Evolutionary conservation across 441 rosid genomes (phyloP).

Genomic region (Cnidoscolus chayamansa): DNA sequence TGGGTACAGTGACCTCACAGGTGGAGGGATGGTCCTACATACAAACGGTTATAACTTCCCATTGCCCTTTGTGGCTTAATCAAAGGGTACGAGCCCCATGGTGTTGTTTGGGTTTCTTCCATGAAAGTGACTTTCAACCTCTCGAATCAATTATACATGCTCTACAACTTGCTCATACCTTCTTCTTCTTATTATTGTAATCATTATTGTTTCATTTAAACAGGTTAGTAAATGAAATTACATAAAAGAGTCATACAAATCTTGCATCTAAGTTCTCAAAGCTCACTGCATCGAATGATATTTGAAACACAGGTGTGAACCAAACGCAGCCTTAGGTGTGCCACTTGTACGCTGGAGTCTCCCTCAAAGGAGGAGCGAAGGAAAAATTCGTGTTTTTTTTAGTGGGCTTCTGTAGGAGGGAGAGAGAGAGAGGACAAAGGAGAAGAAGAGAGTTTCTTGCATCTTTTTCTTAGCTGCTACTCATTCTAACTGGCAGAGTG

Average conservation of each 20-base stretch:
- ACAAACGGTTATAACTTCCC: not conserved
- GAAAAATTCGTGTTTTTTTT: not conserved
- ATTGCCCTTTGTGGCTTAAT: not conserved
- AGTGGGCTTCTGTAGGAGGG: not conserved
- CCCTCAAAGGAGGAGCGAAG: not conserved
- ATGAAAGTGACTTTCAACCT: no score
- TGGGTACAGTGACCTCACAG: not conserved
- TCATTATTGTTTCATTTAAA: no score
- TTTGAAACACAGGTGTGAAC: no score
- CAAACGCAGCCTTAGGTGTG: no score
- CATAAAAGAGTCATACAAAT: no score
- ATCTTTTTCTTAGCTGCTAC: constrained; percentile 23
- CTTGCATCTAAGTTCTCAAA: no score
- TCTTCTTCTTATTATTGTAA: no score
- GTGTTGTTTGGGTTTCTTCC: not conserved
- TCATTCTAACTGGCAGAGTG: constrained; percentile 23
- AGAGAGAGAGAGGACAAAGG: not conserved
- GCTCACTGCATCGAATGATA: no score
- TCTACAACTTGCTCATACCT: no score
- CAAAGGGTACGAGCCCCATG: not conserved
- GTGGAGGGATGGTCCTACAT: constrained; percentile 11
- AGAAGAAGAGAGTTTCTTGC: not conserved
- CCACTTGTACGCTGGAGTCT: no score
- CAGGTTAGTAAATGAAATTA: no score
- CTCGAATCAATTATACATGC: no score